Evolutionary conservation across 2,329 filamentous ascomycete genomes (phyloP), one percentile per base, ranked within the genome.

Genomic region (Rachicladosporium sp.): DNA sequence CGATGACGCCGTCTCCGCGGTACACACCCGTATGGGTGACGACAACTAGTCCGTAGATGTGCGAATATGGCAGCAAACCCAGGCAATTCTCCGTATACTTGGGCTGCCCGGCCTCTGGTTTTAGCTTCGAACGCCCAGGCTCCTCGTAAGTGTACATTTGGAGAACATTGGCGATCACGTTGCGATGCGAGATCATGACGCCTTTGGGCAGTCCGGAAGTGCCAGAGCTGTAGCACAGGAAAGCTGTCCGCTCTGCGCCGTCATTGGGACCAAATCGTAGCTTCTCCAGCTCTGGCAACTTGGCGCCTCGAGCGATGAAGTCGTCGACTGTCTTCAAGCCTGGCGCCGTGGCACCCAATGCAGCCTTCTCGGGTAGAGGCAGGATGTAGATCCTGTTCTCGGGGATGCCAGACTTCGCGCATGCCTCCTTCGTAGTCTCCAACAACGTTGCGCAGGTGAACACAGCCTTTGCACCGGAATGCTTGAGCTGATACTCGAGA

Each of bases 181-280:
- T 89, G 30, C 65, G 64, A 55, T 89, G 83, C 3, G 81, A 82
- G 43, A 89, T 82, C 78, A 84, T 86, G 38, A 88, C 83, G 33
- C 82, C 83, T 37, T 59, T 59, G 2, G 83, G 83, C 30, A 88
- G 62, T 3, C 83, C 83, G 8, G 82, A 87, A 1, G 83, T 89
- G 12, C 83, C 83, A 55, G 78, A 84, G 0, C 80, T 86, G 57
- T 85, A 88, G 62, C 81, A 87, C 33, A 93, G 67, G 54, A 82
- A 89, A 0, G 84, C 80, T 4, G 76, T 76, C 50, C 80, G 78
- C 39, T 74, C 73, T 29, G 72, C 71, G 3, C 78, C 80, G 49
- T 83, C 76, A 0, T 81, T 80, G 43, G 69, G 68, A 32, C 61
- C 52, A 78, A 79, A 83, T 27, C 66, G 67, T 52, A 81, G 56